These are phyloP conservation scores for Metschnikowia matae DNA, from an alignment of 805 yeast species.

Conservation along the genomic window DNA sequence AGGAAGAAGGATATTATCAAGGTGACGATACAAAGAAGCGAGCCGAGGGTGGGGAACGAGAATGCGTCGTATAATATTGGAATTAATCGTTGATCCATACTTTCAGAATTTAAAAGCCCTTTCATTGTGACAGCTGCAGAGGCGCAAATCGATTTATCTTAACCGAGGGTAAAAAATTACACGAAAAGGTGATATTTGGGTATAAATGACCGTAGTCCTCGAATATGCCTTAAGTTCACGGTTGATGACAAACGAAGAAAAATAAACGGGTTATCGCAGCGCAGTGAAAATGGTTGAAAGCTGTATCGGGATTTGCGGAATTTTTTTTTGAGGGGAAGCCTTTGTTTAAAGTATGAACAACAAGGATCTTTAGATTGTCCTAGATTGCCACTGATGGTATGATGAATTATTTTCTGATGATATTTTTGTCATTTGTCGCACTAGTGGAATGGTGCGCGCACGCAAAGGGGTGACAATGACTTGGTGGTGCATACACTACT, in stretches of 20 bases:
- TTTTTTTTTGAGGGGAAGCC: too few relatives aligned
- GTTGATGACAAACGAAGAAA: not conserved
- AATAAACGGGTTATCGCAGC: not conserved
- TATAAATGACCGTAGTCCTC: not conserved
- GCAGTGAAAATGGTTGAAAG: not conserved
- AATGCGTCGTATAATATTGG: not conserved
- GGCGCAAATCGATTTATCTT: not conserved
- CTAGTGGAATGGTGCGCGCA: slow-evolving; percentile 8
- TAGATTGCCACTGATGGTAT: not conserved
- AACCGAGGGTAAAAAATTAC: not conserved
- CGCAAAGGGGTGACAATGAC: slow-evolving; percentile 7
- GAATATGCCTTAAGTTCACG: not conserved
- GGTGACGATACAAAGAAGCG: not conserved
- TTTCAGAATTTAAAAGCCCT: not conserved
- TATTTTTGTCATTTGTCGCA: slow-evolving; percentile 1
- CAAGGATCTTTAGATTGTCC: not conserved
- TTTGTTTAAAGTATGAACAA: not conserved
- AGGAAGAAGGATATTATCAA: slow-evolving; percentile 2
- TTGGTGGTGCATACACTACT: slow-evolving; percentile 4
- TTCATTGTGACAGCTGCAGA: not conserved
- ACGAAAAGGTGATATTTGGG: not conserved
- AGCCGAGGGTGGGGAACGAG: slow-evolving; percentile 1
- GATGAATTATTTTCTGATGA: not conserved
- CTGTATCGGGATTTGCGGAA: not conserved
- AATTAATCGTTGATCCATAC: not conserved